Conservation (phyloP, 768 basidiomycete species). For the Serendipita indica region DNA sequence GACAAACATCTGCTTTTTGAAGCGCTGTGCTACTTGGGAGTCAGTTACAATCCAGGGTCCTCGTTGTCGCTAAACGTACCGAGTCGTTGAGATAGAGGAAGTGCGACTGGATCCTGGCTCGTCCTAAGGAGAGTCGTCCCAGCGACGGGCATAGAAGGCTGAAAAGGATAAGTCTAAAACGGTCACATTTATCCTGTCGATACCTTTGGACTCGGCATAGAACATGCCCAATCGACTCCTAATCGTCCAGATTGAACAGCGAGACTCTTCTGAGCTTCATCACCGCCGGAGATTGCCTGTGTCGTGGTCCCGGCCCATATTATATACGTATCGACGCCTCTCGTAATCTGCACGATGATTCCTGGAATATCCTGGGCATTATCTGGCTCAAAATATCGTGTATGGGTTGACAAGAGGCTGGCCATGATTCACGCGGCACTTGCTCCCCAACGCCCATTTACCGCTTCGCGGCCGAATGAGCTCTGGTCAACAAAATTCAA, state of each 20-base stretch:
- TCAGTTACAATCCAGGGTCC: constrained; percentile 13
- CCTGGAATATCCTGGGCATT: constrained; percentile 14
- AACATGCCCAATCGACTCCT: constrained; percentile 68
- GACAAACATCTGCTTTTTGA: constrained; percentile 55
- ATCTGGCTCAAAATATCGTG: background rate
- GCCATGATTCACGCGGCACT: background rate
- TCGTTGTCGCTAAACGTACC: constrained; percentile 29
- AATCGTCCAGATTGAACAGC: constrained; percentile 36
- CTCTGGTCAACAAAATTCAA: background rate
- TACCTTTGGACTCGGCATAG: constrained; percentile 45
- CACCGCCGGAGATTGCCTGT: constrained; percentile 13
- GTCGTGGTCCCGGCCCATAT: constrained; percentile 56
- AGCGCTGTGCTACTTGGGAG: constrained; percentile 37
- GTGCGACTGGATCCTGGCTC: constrained; percentile 43
- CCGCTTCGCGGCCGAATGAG: background rate
- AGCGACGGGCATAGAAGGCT: constrained; percentile 23
- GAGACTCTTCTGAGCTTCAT: constrained; percentile 24
- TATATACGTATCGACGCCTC: constrained; percentile 62
- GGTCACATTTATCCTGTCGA: constrained; percentile 12
- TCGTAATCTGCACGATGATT: constrained; percentile 49
- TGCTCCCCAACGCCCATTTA: background rate
- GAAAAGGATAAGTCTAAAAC: constrained; percentile 3
- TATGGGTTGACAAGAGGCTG: background rate
- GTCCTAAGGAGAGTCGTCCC: constrained; percentile 54
- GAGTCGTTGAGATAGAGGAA: constrained; percentile 65